A percentile compares a stretch with the other conserved stretches of the same genome.
phyloP scores from a whole-genome alignment of 169 alveolate genomes.

The Perkinsus olseni region DNA sequence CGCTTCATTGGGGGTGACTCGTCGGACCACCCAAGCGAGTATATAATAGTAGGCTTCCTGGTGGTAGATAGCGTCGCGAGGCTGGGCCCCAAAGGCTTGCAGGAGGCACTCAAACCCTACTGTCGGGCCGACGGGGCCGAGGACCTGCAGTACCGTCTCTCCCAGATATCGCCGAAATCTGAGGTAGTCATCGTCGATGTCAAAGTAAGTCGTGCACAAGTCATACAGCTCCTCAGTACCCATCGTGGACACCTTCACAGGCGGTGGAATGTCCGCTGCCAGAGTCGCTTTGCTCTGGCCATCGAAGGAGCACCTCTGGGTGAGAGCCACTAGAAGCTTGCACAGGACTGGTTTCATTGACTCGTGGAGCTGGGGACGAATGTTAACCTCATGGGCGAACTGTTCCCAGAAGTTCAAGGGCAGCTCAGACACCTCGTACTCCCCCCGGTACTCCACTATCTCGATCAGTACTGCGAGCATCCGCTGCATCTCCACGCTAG shows the following conservation, averaged over 20 bases:
- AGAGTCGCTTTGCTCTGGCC: background rate
- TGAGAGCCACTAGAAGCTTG: background rate
- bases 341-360: background rate
- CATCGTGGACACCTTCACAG: background rate
- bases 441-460: background rate
- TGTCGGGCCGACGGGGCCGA: background rate
- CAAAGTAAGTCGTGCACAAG: background rate
- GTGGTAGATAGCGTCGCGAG: background rate
- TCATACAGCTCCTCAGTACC: background rate
- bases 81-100: background rate
- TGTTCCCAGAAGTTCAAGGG: background rate
- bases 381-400: background rate
- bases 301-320: background rate
- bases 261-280: background rate
- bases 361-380: background rate
- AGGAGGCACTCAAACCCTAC: background rate
- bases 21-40: background rate
- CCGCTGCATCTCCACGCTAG: background rate
- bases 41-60: background rate
- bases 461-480: background rate
- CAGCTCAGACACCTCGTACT: background rate
- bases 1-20: background rate
- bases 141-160: background rate
- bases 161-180: background rate
- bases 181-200: background rate